Conservation (phyloP, 73 alveolate species). For the Loxodes magnus region DNA sequence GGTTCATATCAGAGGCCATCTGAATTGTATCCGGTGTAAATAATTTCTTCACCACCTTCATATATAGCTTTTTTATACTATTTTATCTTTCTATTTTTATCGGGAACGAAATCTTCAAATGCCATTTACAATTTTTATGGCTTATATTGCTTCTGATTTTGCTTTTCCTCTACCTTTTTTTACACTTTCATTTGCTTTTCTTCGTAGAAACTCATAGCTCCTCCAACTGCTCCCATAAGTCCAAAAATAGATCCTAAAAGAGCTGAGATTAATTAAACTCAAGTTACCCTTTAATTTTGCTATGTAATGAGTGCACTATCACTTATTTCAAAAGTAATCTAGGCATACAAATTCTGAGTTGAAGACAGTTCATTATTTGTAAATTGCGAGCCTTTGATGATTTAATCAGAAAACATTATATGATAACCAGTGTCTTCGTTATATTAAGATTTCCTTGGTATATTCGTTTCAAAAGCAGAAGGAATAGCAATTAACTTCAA, state of each 20-base stretch:
- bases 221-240: background rate
- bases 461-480: background rate
- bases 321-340: background rate
- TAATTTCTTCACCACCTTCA: no score
- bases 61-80: no score
- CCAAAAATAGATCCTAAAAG: background rate
- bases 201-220: background rate
- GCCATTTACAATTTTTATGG: no score
- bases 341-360: background rate
- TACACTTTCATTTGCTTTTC: no score
- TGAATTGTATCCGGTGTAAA: no score
- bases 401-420: background rate
- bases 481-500: background rate
- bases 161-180: no score
- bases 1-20: no score
- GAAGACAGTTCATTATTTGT: background rate
- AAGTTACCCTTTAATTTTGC: background rate
- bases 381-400: background rate
- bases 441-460: background rate
- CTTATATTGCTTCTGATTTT: no score
- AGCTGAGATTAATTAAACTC: background rate
- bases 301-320: background rate
- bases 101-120: no score
- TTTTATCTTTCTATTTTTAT: no score
- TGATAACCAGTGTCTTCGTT: conserved; percentile 1